Evolutionary conservation across 2,329 filamentous ascomycete genomes (phyloP).

Genomic region (Calonectria honghensis): DNA sequence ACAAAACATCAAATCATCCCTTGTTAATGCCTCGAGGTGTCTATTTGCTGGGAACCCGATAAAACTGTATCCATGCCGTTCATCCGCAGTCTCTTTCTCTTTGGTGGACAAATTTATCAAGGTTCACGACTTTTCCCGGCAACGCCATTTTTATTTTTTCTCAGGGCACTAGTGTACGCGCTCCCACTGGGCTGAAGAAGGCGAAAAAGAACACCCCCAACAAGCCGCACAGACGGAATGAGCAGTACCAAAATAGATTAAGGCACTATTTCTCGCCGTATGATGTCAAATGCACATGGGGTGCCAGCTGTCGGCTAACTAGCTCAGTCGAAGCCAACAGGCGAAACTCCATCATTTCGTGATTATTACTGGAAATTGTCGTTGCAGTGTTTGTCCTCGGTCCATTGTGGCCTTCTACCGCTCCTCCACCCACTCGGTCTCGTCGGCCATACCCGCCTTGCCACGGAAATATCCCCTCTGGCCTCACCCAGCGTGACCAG

Average conservation of each 20-base stretch:
- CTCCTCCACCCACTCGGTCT: neutral
- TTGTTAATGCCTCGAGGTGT: neutral
- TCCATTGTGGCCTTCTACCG: neutral
- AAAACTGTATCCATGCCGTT: neutral
- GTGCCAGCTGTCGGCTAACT: neutral
- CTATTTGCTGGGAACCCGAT: neutral
- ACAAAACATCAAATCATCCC: conserved; percentile 2
- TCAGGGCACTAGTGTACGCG: neutral
- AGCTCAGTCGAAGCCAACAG: neutral
- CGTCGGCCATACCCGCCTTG: conserved; percentile 1
- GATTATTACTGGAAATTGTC: neutral
- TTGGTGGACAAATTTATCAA: conserved; percentile 8
- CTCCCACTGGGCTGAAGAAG: neutral
- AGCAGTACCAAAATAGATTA: conserved; percentile 4
- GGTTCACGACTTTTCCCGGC: neutral
- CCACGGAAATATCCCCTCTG: conserved; percentile 8
- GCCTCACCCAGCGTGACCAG: neutral
- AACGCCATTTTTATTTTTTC: neutral
- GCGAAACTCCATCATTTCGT: conserved; percentile 16
- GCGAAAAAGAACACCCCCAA: neutral
- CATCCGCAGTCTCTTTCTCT: neutral
- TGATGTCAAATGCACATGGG: conserved; percentile 34
- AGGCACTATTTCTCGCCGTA: neutral
- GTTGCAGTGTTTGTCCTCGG: neutral
- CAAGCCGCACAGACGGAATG: conserved; percentile 23